A percentile compares a stretch with the other conserved stretches of the same genome.
Evolutionary conservation across 179 eudicot species (phyloP).

Genomic region (Camellia oleifera): DNA sequence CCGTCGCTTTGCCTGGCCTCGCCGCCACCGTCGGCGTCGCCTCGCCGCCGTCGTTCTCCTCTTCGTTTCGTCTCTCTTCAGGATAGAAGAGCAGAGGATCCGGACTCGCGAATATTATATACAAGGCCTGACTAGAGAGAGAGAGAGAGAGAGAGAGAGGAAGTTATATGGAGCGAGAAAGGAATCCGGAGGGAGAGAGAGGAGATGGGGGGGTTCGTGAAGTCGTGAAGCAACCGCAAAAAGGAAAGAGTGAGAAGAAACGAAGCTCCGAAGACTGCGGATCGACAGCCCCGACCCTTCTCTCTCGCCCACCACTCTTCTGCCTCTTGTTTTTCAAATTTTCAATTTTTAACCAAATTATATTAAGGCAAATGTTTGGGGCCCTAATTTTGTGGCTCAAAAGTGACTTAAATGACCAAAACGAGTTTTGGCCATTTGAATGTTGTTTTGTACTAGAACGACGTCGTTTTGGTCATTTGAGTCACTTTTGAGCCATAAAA

Average conservation of each 20-base stretch:
- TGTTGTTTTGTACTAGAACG: too few relatives aligned
- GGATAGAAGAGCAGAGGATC: too few relatives aligned
- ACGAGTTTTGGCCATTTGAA: too few relatives aligned
- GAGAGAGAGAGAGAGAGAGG: background rate
- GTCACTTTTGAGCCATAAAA: too few relatives aligned
- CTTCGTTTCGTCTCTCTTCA: too few relatives aligned
- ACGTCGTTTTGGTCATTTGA: too few relatives aligned
- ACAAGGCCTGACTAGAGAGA: background rate
- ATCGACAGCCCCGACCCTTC: conserved; percentile 9
- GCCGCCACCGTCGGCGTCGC: too few relatives aligned
- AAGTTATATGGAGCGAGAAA: background rate
- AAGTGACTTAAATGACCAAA: too few relatives aligned
- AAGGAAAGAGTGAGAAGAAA: background rate
- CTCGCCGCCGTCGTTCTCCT: too few relatives aligned
- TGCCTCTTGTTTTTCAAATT: background rate
- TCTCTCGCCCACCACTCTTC: background rate
- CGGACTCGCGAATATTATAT: too few relatives aligned
- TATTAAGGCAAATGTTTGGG: background rate
- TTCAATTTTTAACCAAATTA: background rate
- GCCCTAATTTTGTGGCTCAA: too few relatives aligned
- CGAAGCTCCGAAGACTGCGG: background rate
- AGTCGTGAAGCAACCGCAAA: conserved; percentile 10
- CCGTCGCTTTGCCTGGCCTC: too few relatives aligned
- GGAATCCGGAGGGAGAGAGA: background rate
- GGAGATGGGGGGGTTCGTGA: background rate